Conservation (phyloP, 192 early-diverging fungal species). For the Lunasporangiospora selenospora region DNA sequence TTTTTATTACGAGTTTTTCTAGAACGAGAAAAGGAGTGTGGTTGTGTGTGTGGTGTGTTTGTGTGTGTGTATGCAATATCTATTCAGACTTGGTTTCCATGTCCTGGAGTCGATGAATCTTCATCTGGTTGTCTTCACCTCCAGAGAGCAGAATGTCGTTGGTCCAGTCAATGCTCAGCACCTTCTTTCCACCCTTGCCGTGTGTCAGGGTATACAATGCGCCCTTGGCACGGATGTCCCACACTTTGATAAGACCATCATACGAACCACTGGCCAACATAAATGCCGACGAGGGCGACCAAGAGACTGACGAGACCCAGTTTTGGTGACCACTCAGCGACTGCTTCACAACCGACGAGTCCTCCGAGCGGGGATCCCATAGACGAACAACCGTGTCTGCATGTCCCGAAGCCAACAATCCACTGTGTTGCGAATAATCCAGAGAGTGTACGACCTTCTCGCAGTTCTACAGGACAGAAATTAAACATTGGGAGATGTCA, state of each 20-base stretch:
- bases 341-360: conserved; percentile 79
- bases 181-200: conserved; percentile 58
- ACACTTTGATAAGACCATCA: conserved; percentile 87
- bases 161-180: conserved; percentile 78
- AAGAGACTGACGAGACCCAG: conserved; percentile 86
- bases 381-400: conserved; percentile 81
- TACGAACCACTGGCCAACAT: conserved; percentile 86
- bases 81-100: no score
- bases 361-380: conserved; percentile 90
- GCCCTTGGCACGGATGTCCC: conserved; percentile 92
- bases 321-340: conserved; percentile 78
- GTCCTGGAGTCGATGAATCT: conserved; percentile 57
- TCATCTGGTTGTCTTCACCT: conserved; percentile 77
- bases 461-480: conserved; percentile 76
- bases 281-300: conserved; percentile 80
- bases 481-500: no score
- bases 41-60: no score
- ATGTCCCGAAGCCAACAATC: conserved; percentile 89
- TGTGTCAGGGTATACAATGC: conserved; percentile 78
- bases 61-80: no score
- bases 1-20: no score
- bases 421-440: conserved; percentile 71
- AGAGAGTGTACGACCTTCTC: conserved; percentile 84
- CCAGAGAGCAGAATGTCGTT: conserved; percentile 69
- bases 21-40: no score